These are phyloP conservation scores for Cercophora scortea DNA, from an alignment of 495 filamentous ascomycete species.

Conservation along the genomic window DNA sequence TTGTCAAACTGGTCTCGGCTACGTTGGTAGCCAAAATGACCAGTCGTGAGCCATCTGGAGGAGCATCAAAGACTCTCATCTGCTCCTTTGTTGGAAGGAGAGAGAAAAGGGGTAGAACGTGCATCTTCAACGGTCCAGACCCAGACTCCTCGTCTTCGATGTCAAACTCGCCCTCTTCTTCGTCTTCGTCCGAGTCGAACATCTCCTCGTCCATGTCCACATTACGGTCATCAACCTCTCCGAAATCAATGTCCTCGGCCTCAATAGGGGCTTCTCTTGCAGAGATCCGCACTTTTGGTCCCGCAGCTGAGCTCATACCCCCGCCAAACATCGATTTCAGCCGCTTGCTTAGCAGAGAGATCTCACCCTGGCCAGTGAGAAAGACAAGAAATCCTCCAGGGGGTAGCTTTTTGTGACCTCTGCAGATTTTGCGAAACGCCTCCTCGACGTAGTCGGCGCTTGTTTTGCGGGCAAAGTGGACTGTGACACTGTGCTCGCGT, in stretches of 20 bases:
- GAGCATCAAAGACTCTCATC: slow-evolving; percentile 82
- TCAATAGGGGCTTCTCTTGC: slow-evolving; percentile 75
- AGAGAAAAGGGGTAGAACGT: slow-evolving; percentile 88
- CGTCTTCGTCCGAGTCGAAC: slow-evolving; percentile 45
- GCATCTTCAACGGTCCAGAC: slow-evolving; percentile 51
- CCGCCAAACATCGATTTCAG: slow-evolving; percentile 62
- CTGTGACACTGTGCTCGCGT: slow-evolving; percentile 83
- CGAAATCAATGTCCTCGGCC: slow-evolving; percentile 81
- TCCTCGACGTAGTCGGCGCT: slow-evolving; percentile 85
- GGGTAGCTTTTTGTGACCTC: slow-evolving; percentile 84
- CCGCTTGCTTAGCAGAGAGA: slow-evolving; percentile 65
- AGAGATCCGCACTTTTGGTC: slow-evolving; percentile 61
- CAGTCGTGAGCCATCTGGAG: slow-evolving; percentile 75
- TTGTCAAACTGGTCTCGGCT: slow-evolving; percentile 93
- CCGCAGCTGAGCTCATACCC: slow-evolving; percentile 39
- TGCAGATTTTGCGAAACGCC: slow-evolving; percentile 76
- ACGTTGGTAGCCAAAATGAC: slow-evolving; percentile 95
- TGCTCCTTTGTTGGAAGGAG: slow-evolving; percentile 91
- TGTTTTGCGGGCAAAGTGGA: slow-evolving; percentile 81
- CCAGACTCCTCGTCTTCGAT: slow-evolving; percentile 57
- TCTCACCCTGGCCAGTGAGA: slow-evolving; percentile 89
- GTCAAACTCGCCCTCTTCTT: slow-evolving; percentile 51
- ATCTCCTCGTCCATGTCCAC: slow-evolving; percentile 39
- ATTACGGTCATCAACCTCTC: slow-evolving; percentile 43
- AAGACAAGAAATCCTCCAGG: slow-evolving; percentile 93